Evolutionary conservation across 306 rosid genomes (phyloP).

Genomic region (Cyclanthera cordifolia): DNA sequence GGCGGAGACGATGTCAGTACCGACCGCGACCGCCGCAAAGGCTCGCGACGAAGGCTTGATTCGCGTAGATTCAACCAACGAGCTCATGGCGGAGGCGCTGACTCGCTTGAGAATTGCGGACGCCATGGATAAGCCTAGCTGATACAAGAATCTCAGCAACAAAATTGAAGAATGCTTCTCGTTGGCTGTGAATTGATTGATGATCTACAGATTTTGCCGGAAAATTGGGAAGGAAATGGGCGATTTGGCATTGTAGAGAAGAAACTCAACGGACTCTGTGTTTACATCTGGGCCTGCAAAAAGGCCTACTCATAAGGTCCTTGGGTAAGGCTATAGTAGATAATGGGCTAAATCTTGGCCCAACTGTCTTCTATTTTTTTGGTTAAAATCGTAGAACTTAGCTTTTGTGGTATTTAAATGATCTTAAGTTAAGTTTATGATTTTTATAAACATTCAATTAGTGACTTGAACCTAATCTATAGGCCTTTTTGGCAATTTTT

Average conservation of each 20-base stretch:
- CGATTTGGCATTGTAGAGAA: background rate
- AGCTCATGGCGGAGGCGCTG: constrained; percentile 28
- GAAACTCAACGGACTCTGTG: background rate
- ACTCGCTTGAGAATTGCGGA: constrained; percentile 40
- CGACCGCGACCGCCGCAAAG: constrained; percentile 47
- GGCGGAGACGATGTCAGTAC: constrained; percentile 57
- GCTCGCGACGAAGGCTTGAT: constrained; percentile 28
- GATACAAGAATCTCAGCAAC: background rate
- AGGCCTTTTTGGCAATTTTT: too few relatives aligned
- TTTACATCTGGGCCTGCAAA: background rate
- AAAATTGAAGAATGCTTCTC: background rate
- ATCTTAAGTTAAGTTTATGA: too few relatives aligned
- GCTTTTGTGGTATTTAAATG: too few relatives aligned
- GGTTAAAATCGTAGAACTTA: too few relatives aligned
- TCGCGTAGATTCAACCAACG: constrained; percentile 24
- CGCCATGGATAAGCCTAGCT: constrained; percentile 35
- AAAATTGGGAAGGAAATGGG: background rate
- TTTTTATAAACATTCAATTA: too few relatives aligned
- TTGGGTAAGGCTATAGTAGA: background rate
- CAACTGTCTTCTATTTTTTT: background rate
- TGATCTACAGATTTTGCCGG: background rate
- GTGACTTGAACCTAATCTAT: too few relatives aligned
- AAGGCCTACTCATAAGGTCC: background rate
- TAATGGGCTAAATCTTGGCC: background rate
- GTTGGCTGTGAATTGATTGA: background rate